Conservation (phyloP, 192 early-diverging fungal species). For the Podochytrium sp. region DNA sequence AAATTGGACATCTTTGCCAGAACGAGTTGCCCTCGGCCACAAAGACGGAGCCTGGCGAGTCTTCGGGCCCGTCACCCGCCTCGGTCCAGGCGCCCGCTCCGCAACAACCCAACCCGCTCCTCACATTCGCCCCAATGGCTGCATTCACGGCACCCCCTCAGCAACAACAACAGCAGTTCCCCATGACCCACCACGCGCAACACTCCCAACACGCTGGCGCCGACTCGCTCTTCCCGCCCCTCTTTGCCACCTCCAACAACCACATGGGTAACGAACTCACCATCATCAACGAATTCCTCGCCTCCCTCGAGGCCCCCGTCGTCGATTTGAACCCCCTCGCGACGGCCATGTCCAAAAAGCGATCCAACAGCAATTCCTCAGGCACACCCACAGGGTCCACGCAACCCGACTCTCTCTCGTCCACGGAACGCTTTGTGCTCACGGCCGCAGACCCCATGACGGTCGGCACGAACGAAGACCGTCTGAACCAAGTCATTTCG, state of each 20-base stretch:
- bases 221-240: conserved; percentile 65
- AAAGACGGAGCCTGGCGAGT: background rate
- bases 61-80: background rate
- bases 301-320: conserved; percentile 31
- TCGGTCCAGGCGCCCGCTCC: background rate
- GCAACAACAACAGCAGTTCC: too few relatives aligned
- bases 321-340: background rate
- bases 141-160: background rate
- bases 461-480: conserved; percentile 83
- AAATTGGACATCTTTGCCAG: conserved; percentile 91
- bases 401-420: conserved; percentile 44
- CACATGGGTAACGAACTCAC: conserved; percentile 82
- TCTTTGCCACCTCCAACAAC: conserved; percentile 69
- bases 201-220: too few relatives aligned
- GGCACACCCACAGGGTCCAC: conserved; percentile 31
- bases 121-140: background rate
- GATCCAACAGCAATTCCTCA: conserved; percentile 20
- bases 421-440: conserved; percentile 87
- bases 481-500: conserved; percentile 88
- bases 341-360: conserved; percentile 20
- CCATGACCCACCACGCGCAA: too few relatives aligned
- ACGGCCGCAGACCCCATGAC: conserved; percentile 87
- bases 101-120: background rate
- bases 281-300: conserved; percentile 65
- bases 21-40: conserved; percentile 59